A percentile compares a stretch with the other conserved stretches of the same genome.
Conservation (phyloP, 805 yeast genomes). For the Candida boidinii region DNA sequence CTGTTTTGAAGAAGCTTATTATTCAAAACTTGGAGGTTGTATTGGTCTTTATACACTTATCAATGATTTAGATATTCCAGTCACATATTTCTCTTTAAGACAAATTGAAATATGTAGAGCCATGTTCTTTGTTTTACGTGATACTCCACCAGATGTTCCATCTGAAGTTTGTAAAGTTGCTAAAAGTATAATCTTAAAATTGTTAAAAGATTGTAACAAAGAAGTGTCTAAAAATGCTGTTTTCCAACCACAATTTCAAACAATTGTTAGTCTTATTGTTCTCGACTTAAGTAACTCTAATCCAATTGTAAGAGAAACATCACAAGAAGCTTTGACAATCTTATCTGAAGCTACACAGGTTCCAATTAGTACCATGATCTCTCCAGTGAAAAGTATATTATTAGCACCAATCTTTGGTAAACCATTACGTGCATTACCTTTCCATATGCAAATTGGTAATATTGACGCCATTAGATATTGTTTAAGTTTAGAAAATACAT, state of each 20-base stretch:
- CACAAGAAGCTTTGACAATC: conserved; percentile 60
- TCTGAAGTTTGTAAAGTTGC: conserved; percentile 68
- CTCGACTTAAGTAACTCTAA: conserved; percentile 90
- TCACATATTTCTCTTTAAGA: conserved; percentile 63
- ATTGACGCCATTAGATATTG: conserved; percentile 96
- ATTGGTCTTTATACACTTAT: conserved; percentile 71
- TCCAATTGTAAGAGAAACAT: conserved; percentile 70
- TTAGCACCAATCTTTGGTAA: conserved; percentile 94
- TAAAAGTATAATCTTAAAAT: conserved; percentile 50
- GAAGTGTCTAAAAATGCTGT: conserved; percentile 55
- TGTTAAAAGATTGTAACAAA: conserved; percentile 58
- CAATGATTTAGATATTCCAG: conserved; percentile 57
- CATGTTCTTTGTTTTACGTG: conserved; percentile 81
- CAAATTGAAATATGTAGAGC: conserved; percentile 84
- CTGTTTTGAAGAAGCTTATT: conserved; percentile 85
- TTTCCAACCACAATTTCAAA: conserved; percentile 64
- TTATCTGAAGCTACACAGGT: conserved; percentile 64
- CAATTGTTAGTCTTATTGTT: conserved; percentile 80
- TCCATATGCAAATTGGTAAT: conserved; percentile 98
- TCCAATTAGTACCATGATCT: conserved; percentile 66
- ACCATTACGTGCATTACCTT: conserved; percentile 93
- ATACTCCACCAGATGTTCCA: conserved; percentile 85
- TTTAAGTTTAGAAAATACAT: conserved; percentile 68
- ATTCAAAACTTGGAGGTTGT: conserved; percentile 82
- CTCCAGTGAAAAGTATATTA: conserved; percentile 74